Conservation (phyloP, 1,284 basidiomycete genomes). For the Ganoderma sinense region DNA sequence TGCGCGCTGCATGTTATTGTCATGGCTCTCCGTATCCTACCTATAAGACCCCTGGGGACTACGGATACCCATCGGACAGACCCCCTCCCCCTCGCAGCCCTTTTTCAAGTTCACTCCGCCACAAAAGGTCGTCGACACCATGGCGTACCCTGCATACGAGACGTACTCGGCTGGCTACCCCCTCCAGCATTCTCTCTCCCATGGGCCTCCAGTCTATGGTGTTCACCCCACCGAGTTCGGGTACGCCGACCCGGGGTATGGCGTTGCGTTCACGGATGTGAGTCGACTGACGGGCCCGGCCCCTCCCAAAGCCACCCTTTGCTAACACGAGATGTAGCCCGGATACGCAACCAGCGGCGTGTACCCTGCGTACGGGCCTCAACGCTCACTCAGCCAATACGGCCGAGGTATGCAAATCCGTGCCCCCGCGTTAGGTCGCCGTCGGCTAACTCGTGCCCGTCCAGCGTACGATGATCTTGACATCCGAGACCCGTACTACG, state of each 20-base stretch:
- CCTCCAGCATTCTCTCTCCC: conserved; percentile 37
- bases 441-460: conserved; percentile 3
- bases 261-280: conserved; percentile 39
- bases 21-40: conserved; percentile 2
- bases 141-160: conserved; percentile 47
- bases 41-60: not conserved
- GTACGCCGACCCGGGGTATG: conserved; percentile 35
- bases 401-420: conserved; percentile 34
- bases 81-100: not conserved
- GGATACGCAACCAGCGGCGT: conserved; percentile 32
- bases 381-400: conserved; percentile 37
- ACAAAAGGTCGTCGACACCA: conserved; percentile 21
- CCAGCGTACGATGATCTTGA: conserved; percentile 60
- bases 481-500: conserved; percentile 36
- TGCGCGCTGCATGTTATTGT: conserved; percentile 4
- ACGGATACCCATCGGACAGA: not conserved
- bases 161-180: conserved; percentile 39
- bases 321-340: conserved; percentile 11
- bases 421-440: conserved; percentile 24
- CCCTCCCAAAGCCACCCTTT: not conserved
- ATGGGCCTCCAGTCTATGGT: conserved; percentile 36
- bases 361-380: conserved; percentile 36
- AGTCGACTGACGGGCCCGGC: conserved; percentile 6
- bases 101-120: not conserved
- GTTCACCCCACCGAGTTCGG: conserved; percentile 30